Evolutionary conservation across 371 early-diverging fungal genomes (phyloP), one percentile per base, ranked within the genome.

Genomic region (Mycotypha africana): DNA sequence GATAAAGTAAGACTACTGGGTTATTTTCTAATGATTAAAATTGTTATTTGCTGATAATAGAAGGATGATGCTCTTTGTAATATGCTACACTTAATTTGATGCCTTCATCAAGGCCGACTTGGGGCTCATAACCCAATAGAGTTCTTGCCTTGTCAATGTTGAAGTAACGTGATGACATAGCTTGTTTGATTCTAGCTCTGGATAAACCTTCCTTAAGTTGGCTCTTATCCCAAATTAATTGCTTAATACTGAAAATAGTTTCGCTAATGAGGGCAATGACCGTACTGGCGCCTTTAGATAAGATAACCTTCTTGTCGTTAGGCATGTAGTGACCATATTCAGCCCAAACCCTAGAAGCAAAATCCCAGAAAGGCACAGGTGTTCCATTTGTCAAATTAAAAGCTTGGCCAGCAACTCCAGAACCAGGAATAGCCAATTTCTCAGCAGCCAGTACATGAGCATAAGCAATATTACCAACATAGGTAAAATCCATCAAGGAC

Each of bases 321-420:
- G 65, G 72, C 56, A 66, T 62, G 32, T 58, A 61, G 28, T 46
- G 42, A 40, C 83, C 83, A 43, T 77, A 73, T 37, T 70, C 67
- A 4, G 67, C 65, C 85, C 85, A 84, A 17, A 86, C 62, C 35
- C 73, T 61, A 39, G 85, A 77, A 38, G 85, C 73, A 49, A 92
- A 84, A 54, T 92, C 89, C 92, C 94, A 95, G 71, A 93, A 93
- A 12, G 87, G 88, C n/a, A 89, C 78, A 21, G 95, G 95, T 2
- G 89, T 81, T 45, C 92, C 94, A 53, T 95, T 92, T 45, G 95
- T 96, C 53, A 96, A 82, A 51, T 88, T 85, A 66, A 91, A 95
- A 9, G 85, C 89, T 76, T 92, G 67, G 9, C 85, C 83, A 11
- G 67, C 67, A 4, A 56, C 74, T 22, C 66, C 66, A 2, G 70